Conservation (phyloP, 495 filamentous ascomycete species). For the Clavariopsis aquatica region DNA sequence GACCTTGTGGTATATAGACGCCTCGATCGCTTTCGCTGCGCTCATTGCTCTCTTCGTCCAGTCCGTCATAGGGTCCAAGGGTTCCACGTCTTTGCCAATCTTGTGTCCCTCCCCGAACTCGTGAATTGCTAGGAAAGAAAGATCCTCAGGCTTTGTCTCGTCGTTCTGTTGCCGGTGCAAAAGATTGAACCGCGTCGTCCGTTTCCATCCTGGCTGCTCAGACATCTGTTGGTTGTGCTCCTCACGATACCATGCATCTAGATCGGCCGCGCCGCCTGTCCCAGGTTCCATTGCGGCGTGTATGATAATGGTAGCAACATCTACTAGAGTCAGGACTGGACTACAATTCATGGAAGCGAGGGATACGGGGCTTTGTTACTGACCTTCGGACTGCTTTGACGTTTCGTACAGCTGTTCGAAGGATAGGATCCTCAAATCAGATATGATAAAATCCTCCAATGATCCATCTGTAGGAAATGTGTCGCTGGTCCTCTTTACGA, state of each 20-base stretch:
- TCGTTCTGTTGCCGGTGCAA: conserved; percentile 12
- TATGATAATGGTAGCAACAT: conserved; percentile 22
- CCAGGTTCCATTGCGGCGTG: conserved; percentile 26
- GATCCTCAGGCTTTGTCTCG: conserved; percentile 9
- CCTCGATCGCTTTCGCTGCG: conserved; percentile 25
- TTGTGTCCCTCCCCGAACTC: conserved; percentile 37
- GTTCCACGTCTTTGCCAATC: conserved; percentile 29
- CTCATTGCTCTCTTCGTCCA: conserved; percentile 32
- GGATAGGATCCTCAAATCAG: conserved; percentile 23
- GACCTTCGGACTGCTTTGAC: conserved; percentile 30
- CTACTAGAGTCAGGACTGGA: conserved; percentile 10
- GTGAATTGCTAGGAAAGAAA: conserved; percentile 33
- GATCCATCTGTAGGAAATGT: conserved; percentile 17
- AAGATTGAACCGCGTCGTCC: conserved; percentile 28
- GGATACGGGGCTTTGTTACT: no score
- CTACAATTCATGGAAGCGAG: neutral
- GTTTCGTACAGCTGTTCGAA: conserved; percentile 34
- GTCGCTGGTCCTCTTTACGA: conserved; percentile 19
- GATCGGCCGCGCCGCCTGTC: conserved; percentile 20
- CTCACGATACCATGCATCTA: conserved; percentile 37
- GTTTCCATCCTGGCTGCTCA: conserved; percentile 34
- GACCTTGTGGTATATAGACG: conserved; percentile 31
- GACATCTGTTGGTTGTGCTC: conserved; percentile 39
- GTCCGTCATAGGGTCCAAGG: conserved; percentile 31
- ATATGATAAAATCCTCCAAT: conserved; percentile 19